Evolutionary conservation across 2,329 filamentous ascomycete genomes (phyloP).

Genomic region (Tolypocladium endophyticum): DNA sequence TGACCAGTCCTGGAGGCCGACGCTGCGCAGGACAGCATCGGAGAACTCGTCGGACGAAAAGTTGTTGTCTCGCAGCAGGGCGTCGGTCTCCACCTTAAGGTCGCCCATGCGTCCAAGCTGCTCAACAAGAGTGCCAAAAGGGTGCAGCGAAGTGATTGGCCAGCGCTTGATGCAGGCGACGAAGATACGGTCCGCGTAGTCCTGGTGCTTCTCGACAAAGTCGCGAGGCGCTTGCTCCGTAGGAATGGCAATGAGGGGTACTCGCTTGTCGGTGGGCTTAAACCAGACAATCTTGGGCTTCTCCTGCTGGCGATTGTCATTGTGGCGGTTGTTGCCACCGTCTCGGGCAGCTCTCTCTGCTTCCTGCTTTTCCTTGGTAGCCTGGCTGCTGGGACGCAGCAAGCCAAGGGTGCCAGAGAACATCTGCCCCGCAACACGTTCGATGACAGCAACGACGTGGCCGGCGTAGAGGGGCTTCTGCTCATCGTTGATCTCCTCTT

Average conservation of each 20-base stretch:
- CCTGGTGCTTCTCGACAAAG: slow-evolving; percentile 97
- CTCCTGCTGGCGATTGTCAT: slow-evolving; percentile 74
- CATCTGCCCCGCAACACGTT: slow-evolving; percentile 96
- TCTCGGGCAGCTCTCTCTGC: slow-evolving; percentile 89
- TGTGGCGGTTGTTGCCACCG: slow-evolving; percentile 57
- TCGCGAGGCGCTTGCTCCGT: slow-evolving; percentile 96
- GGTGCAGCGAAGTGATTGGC: slow-evolving; percentile 98
- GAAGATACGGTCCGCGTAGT: slow-evolving; percentile 95
- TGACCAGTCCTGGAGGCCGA: slow-evolving; percentile 87
- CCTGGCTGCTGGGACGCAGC: slow-evolving; percentile 91
- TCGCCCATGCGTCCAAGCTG: slow-evolving; percentile 96
- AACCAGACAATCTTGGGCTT: slow-evolving; percentile 99
- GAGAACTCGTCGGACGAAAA: slow-evolving; percentile 97
- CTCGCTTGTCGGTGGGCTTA: slow-evolving; percentile 98
- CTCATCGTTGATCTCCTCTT: slow-evolving; percentile 97
- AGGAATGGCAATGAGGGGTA: slow-evolving; percentile 93
- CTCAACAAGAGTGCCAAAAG: slow-evolving; percentile 94
- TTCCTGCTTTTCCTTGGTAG: slow-evolving; percentile 98
- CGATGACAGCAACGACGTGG: slow-evolving; percentile 93
- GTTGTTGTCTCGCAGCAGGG: slow-evolving; percentile 94
- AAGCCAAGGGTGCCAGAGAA: slow-evolving; percentile 94
- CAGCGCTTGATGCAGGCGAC: slow-evolving; percentile 98
- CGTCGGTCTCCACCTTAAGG: slow-evolving; percentile 94
- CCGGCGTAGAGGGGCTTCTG: slow-evolving; percentile 96
- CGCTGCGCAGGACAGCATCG: slow-evolving; percentile 86